Conservation (phyloP, 2,329 filamentous ascomycete species). For the Magnaporthiopsis incrustans region DNA sequence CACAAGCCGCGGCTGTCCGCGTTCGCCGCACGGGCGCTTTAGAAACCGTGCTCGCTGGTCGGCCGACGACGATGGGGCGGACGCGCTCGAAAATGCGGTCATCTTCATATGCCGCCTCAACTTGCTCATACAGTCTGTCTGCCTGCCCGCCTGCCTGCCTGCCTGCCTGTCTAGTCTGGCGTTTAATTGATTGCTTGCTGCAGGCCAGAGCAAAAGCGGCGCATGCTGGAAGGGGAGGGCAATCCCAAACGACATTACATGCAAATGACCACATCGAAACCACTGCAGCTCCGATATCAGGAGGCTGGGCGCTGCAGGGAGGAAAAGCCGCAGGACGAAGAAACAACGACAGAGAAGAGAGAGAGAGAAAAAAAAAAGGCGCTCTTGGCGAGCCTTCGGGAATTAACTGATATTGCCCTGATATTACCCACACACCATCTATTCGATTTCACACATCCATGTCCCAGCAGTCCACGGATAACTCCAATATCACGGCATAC, state of each 20-base stretch:
- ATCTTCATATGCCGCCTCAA: constrained; percentile 5
- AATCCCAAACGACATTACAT: neutral
- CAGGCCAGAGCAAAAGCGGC: neutral
- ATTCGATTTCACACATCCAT: neutral
- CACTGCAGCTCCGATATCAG: neutral
- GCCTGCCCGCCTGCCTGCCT: neutral
- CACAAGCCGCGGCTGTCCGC: constrained; percentile 3
- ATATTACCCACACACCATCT: neutral
- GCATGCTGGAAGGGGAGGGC: neutral
- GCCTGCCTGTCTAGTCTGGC: neutral
- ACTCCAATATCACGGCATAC: neutral
- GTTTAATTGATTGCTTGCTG: neutral
- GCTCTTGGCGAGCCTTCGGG: neutral
- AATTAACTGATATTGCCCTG: constrained; percentile 1
- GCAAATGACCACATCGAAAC: neutral
- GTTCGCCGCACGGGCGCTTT: neutral
- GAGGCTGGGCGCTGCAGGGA: neutral
- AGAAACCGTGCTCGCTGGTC: neutral
- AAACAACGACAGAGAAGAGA: too few species aligned
- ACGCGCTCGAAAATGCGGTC: neutral
- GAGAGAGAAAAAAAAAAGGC: neutral
- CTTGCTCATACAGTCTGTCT: neutral
- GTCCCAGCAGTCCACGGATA: neutral
- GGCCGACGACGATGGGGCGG: neutral
- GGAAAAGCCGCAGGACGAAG: neutral